These are phyloP conservation scores for Neopestalotiopsis sp. DNA, from an alignment of 2,329 filamentous ascomycete genomes.

Conservation along the genomic window DNA sequence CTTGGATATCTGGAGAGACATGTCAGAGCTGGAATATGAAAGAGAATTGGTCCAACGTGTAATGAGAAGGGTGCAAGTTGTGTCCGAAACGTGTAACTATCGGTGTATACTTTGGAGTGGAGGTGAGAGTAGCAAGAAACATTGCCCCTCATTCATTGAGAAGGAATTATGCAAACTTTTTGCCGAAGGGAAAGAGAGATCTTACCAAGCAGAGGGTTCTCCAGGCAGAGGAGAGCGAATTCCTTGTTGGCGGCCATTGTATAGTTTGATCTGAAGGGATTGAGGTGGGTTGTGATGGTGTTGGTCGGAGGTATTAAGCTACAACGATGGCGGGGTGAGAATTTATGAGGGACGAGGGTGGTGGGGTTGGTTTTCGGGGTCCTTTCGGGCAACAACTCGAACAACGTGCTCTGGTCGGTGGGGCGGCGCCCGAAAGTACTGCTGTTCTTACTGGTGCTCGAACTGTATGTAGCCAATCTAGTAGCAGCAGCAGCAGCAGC, in stretches of 20 bases:
- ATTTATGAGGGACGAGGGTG: conserved; percentile 23
- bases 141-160: background rate
- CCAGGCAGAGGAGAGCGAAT: conserved; percentile 88
- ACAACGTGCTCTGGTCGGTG: conserved; percentile 16
- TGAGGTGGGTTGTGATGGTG: conserved; percentile 20
- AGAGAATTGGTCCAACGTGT: too few relatives aligned
- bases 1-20: conserved; percentile 80
- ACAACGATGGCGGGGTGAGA: conserved; percentile 35
- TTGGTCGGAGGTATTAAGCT: conserved; percentile 23
- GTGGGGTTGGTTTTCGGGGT: conserved; percentile 31
- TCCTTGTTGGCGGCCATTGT: conserved; percentile 78
- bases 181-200: conserved; percentile 22
- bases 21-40: background rate
- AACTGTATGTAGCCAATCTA: background rate
- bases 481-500: background rate
- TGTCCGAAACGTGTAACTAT: background rate
- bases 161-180: background rate
- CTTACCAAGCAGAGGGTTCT: conserved; percentile 95
- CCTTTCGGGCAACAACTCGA: conserved; percentile 18
- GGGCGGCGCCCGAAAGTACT: background rate
- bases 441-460: background rate
- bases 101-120: background rate
- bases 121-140: background rate
- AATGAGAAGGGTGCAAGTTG: background rate
- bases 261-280: conserved; percentile 24